Base-by-base conservation (phyloP, 202 grass and related monocot genomes). In the Carex arenaria region DNA sequence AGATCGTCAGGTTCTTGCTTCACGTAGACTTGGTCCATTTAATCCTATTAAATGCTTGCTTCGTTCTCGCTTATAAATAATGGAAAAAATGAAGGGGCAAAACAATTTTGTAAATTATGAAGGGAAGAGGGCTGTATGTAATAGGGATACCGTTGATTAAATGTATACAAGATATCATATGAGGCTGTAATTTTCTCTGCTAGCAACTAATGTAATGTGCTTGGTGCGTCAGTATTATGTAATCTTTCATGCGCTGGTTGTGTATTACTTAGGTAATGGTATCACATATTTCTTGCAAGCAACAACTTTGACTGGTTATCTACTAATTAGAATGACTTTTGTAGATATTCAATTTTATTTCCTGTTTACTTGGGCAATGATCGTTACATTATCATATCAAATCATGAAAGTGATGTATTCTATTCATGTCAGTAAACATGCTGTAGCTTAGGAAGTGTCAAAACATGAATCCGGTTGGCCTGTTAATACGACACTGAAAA, bases 11-110 rank as follows among this genome's bases (percentile, higher is more conserved):
- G 70, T 74, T 23, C 68, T 92, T 4, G 56, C 83, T 79, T 62
- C 84, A 1, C 52, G 78, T 22, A 88, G 89, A 60, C 87, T 87
- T 22, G 86, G 89, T 34, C 90, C 96, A 0, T 96, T 92, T 63
- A 96, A 96, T 87, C 93, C 88, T 66, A 92, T 94, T 83, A 96
- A 85, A 80, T 96, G 85, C 85, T 89, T 99, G 73, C 78, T 91
- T 38, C 89, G 93, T n/a, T 99, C 93, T 38, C 91, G 91, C 66
- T 81, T 99, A 86, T 99, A 85, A 67, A 72, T 85, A 72, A 87
- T 26, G 59, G 79, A 69, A 61, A 31, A 71, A 61, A 11, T 60
- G 69, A 82, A 71, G 59, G 43, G 30, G 17, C 9, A 63, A 45
- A 64, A 82, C 80, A 85, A 71, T 91, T 93, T 89, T 93, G 90